Conservation (phyloP, 805 yeast genomes). For the Lipomyces spencermartinsiae region DNA sequence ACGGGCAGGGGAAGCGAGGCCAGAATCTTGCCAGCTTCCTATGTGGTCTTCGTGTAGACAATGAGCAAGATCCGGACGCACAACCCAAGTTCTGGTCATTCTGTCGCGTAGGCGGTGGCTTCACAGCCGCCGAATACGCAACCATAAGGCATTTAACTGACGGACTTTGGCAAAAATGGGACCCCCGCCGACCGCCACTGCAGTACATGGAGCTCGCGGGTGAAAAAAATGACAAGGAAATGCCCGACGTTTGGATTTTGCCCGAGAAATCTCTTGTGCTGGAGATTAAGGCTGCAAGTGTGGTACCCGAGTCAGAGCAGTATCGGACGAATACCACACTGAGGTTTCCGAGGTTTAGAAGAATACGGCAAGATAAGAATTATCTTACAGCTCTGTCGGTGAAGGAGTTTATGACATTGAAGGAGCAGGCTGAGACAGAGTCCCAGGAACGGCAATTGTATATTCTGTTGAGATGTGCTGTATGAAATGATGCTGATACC, state of each 20-base stretch:
- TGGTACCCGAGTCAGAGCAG: constrained; percentile 55
- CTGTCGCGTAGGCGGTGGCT: constrained; percentile 85
- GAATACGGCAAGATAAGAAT: constrained; percentile 71
- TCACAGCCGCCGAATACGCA: constrained; percentile 66
- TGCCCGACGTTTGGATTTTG: constrained; percentile 78
- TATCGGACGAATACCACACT: constrained; percentile 75
- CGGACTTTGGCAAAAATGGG: constrained; percentile 64
- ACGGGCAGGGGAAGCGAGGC: constrained; percentile 63
- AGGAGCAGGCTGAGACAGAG: constrained; percentile 42
- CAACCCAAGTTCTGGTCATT: constrained; percentile 60
- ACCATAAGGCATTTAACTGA: constrained; percentile 62
- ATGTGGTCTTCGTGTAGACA: constrained; percentile 67
- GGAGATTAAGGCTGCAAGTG: constrained; percentile 81
- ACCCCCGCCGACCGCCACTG: constrained; percentile 51
- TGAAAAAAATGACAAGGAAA: constrained; percentile 41
- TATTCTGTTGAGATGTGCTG: not conserved
- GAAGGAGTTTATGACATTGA: constrained; percentile 30
- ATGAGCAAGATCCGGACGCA: constrained; percentile 42
- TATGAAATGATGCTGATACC: not conserved
- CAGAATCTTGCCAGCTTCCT: constrained; percentile 58
- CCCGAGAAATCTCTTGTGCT: constrained; percentile 79
- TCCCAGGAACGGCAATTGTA: constrained; percentile 48
- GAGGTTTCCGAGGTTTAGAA: constrained; percentile 74
- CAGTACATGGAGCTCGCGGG: constrained; percentile 40
- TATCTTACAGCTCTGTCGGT: constrained; percentile 45